These are phyloP conservation scores for Boechera stricta DNA, from an alignment of 345 rosid genomes.

Conservation along the genomic window DNA sequence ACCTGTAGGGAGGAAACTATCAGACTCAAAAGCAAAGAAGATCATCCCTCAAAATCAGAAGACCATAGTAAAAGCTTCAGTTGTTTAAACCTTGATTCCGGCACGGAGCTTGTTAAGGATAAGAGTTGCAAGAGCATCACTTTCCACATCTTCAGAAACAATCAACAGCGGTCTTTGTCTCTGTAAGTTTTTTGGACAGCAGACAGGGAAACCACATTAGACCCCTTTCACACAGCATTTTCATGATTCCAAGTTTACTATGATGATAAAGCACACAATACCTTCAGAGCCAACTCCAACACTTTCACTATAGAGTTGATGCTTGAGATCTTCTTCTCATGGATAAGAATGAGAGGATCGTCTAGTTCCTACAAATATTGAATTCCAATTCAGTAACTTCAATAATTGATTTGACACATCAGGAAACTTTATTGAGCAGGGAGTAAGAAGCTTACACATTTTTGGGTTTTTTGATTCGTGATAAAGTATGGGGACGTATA, in stretches of 20 bases:
- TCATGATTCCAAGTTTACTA: background rate
- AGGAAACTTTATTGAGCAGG: background rate
- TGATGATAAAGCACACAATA: conserved; percentile 17
- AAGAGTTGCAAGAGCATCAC: conserved; percentile 92
- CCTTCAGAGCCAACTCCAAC: conserved; percentile 91
- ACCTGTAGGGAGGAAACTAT: conserved; percentile 50
- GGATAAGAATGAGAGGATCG: conserved; percentile 90
- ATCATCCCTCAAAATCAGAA: background rate
- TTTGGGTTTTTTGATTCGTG: conserved; percentile 85
- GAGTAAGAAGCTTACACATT: conserved; percentile 68
- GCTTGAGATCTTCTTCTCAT: conserved; percentile 91
- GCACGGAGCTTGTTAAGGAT: conserved; percentile 97
- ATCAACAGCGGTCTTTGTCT: conserved; percentile 83
- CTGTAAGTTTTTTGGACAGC: background rate
- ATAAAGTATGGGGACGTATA: conserved; percentile 92
- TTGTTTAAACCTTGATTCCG: conserved; percentile 76
- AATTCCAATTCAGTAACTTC: background rate
- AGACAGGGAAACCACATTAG: background rate
- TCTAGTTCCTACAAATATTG: conserved; percentile 64
- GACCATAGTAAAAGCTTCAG: background rate
- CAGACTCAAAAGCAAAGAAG: background rate
- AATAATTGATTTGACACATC: background rate
- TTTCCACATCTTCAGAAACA: conserved; percentile 91
- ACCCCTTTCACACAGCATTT: background rate
- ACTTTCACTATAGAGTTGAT: conserved; percentile 88